Conservation (phyloP, 1,284 basidiomycete species). For the Malassezia psittaci region DNA sequence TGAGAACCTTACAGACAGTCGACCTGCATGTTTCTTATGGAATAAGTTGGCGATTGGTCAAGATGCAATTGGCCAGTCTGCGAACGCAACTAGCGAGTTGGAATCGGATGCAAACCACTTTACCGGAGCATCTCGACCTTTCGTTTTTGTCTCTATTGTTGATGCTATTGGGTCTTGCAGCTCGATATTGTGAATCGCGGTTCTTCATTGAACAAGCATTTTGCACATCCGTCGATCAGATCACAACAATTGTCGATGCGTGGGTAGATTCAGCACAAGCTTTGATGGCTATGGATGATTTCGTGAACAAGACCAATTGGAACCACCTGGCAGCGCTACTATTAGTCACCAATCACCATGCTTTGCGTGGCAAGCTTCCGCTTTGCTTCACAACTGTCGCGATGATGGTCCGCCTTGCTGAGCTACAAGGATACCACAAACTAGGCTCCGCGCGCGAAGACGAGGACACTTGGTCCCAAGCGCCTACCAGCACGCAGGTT, state of each 20-base stretch:
- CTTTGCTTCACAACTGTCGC: constrained; percentile 16
- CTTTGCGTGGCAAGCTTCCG: constrained; percentile 8
- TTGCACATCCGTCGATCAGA: constrained; percentile 24
- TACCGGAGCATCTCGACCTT: constrained; percentile 28
- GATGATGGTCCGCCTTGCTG: constrained; percentile 15
- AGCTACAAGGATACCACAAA: constrained; percentile 24
- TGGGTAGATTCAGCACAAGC: constrained; percentile 31
- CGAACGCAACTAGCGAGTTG: constrained; percentile 34
- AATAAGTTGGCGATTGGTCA: constrained; percentile 36
- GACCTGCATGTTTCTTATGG: constrained; percentile 28
- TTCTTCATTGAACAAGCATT: constrained; percentile 33
- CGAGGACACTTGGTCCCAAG: constrained; percentile 18
- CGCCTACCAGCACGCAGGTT: constrained; percentile 22
- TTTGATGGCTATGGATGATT: constrained; percentile 27
- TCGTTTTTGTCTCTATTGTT: constrained; percentile 33
- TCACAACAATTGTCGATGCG: constrained; percentile 24
- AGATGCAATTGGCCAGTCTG: constrained; percentile 30
- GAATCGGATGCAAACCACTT: constrained; percentile 27
- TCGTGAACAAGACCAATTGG: constrained; percentile 28
- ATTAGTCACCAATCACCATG: constrained; percentile 20
- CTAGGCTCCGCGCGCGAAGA: constrained; percentile 26
- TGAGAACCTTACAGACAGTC: constrained; percentile 30
- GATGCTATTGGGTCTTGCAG: constrained; percentile 28
- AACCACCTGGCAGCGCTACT: constrained; percentile 30
- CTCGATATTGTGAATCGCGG: constrained; percentile 28